A percentile compares a stretch with the other conserved stretches of the same genome.
Conservation (phyloP, 2,329 filamentous ascomycete genomes). For the Alternaria sp. region DNA sequence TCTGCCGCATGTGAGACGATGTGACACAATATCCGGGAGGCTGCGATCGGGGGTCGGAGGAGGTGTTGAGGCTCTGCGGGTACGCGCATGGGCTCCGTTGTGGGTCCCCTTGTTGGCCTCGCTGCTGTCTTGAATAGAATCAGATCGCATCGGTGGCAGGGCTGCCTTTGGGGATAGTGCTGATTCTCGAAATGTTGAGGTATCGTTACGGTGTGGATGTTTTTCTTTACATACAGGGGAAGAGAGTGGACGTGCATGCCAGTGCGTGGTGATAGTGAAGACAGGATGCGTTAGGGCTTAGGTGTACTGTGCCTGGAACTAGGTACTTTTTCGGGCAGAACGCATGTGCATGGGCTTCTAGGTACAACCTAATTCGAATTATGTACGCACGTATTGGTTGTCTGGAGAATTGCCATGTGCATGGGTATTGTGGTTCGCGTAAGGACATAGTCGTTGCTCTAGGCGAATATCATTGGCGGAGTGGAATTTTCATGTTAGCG, state of each 20-base stretch:
- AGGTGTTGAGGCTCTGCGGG: conserved; percentile 5
- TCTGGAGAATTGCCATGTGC: background rate
- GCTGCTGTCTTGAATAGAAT: background rate
- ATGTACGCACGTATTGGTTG: background rate
- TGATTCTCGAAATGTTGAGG: background rate
- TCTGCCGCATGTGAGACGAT: background rate
- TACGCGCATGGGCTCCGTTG: background rate
- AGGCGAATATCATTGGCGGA: background rate
- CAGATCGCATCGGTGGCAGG: background rate
- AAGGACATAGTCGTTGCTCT: background rate
- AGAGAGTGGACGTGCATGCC: background rate
- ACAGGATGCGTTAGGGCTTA: background rate
- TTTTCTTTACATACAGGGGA: background rate
- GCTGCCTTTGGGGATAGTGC: background rate
- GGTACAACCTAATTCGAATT: background rate
- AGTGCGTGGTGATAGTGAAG: background rate
- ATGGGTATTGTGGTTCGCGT: background rate
- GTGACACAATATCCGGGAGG: background rate
- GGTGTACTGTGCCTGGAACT: background rate
- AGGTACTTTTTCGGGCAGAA: background rate
- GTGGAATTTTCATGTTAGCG: background rate
- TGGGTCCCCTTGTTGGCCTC: background rate
- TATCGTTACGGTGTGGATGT: background rate
- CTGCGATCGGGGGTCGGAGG: background rate
- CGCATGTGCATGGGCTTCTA: background rate